Evolutionary conservation across 805 yeast genomes (phyloP).

Genomic region (Candida nemodendra): DNA sequence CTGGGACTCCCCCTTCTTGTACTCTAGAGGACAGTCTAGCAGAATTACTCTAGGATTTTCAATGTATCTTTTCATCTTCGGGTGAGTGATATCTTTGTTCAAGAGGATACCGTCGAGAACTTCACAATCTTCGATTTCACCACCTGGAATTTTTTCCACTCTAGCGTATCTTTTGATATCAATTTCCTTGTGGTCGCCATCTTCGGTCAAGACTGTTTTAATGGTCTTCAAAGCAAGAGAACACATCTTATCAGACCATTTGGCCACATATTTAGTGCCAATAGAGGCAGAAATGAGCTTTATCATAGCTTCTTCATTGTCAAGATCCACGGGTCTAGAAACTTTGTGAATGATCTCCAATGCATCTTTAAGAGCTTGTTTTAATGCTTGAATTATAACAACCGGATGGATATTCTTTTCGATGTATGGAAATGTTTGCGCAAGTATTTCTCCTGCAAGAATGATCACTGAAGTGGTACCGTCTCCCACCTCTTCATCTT

Average conservation of each 20-base stretch:
- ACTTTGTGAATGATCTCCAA: slow-evolving; percentile 81
- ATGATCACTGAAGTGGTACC: slow-evolving; percentile 90
- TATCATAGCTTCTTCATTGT: slow-evolving; percentile 83
- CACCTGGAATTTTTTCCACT: slow-evolving; percentile 96
- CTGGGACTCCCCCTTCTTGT: slow-evolving; percentile 98
- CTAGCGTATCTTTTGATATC: slow-evolving; percentile 92
- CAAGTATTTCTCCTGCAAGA: slow-evolving; percentile 93
- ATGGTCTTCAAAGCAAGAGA: slow-evolving; percentile 84
- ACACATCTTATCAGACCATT: slow-evolving; percentile 94
- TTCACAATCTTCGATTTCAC: slow-evolving; percentile 85
- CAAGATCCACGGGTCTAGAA: slow-evolving; percentile 78
- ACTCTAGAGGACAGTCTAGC: slow-evolving; percentile 95
- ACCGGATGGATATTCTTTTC: slow-evolving; percentile 98
- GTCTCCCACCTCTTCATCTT: slow-evolving; percentile 98
- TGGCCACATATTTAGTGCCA: slow-evolving; percentile 90
- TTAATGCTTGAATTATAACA: slow-evolving; percentile 89
- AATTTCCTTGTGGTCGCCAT: slow-evolving; percentile 68
- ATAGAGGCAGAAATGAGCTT: slow-evolving; percentile 85
- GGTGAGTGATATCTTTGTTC: slow-evolving; percentile 98
- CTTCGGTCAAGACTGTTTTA: slow-evolving; percentile 69
- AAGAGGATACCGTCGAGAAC: slow-evolving; percentile 90
- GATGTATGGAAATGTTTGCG: slow-evolving; percentile 90
- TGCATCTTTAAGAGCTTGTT: slow-evolving; percentile 88
- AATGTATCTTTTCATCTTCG: slow-evolving; percentile 89
- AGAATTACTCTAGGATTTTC: slow-evolving; percentile 86